Evolutionary conservation across 495 filamentous ascomycete genomes (phyloP).

Genomic region (Xylaria sp.): DNA sequence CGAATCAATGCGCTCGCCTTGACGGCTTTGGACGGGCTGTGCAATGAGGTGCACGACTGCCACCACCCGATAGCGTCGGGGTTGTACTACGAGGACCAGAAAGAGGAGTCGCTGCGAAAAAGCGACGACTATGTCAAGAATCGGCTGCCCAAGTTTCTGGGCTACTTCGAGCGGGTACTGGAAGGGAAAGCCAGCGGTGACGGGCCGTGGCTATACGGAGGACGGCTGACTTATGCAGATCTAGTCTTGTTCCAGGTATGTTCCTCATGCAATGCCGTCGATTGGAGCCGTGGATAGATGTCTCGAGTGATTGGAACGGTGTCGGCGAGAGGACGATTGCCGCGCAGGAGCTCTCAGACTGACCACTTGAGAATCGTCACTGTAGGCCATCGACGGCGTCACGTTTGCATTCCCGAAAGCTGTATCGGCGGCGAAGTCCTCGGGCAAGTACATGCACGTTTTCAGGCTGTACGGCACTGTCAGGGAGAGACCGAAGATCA

Average conservation of each 20-base stretch:
- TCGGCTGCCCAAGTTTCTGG: slow-evolving; percentile 70
- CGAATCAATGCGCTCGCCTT: slow-evolving; percentile 63
- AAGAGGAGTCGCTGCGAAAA: slow-evolving; percentile 59
- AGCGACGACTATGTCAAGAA: slow-evolving; percentile 59
- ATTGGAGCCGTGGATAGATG: neutral
- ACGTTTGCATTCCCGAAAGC: slow-evolving; percentile 65
- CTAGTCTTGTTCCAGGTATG: slow-evolving; percentile 70
- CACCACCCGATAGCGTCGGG: slow-evolving; percentile 67
- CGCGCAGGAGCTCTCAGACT: neutral
- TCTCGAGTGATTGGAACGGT: neutral
- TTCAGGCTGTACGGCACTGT: slow-evolving; percentile 59
- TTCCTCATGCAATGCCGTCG: slow-evolving; percentile 19
- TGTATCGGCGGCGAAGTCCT: slow-evolving; percentile 46
- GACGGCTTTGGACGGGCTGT: slow-evolving; percentile 69
- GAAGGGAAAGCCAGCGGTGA: slow-evolving; percentile 58
- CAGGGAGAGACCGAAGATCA: slow-evolving; percentile 53
- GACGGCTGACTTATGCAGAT: slow-evolving; percentile 68
- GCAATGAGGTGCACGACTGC: slow-evolving; percentile 70
- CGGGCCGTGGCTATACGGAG: slow-evolving; percentile 66
- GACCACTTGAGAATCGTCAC: neutral
- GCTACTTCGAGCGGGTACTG: slow-evolving; percentile 69
- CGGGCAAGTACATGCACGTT: slow-evolving; percentile 54
- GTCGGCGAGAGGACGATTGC: neutral
- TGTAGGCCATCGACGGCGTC: slow-evolving; percentile 46
- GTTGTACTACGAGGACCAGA: slow-evolving; percentile 73